Base-by-base conservation (phyloP, 164 flowering plant genomes). In the Umbellularia californica region DNA sequence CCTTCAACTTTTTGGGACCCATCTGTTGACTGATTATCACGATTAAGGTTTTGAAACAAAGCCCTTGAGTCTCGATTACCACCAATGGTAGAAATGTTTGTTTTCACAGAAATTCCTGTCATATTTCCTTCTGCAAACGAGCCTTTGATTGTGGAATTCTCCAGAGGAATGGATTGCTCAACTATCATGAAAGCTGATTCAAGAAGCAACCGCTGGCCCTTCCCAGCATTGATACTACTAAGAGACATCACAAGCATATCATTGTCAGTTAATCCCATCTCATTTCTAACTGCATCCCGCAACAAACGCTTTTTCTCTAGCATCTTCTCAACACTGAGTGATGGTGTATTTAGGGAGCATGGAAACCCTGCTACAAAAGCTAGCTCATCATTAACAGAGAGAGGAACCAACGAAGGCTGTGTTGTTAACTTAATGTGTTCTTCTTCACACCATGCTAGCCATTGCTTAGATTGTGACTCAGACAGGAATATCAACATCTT, bases 141-240 rank as follows among this genome's bases (percentile, higher is more conserved):
- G 72, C 62, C 75, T 58, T 79, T 81, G 27, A 73, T 65, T 70
- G 70, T 74, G 67, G 79, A 77, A 75, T 74, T 62, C 47, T 71
- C 75, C 50, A 35, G 76, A 69, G 80, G 72, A 75, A 73, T 69
- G 60, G 73, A 73, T 69, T 81, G 69, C 25, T 83, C 87, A 78
- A 88, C 77, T 28, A 83, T 23, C 78, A 84, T 79, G 50, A 79
- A 72, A 65, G 87, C 89, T 64, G 99, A 89, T 82, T 96, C 97
- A 66, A 96, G 88, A 80, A 96, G 90, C 79, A 91, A 81, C 19
- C 86, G 77, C 77, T 96, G 99, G 63, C 99, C 99, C 81, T 96
- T 96, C 71, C 90, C 94, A 72, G 98, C 84, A 74, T 92, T 94
- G 82, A 95, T 96, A 77, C 99, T 94, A 77, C 99, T 94, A 19